phyloP scores from a whole-genome alignment of 2,329 filamentous ascomycete genomes.

The Microsporum canis region DNA sequence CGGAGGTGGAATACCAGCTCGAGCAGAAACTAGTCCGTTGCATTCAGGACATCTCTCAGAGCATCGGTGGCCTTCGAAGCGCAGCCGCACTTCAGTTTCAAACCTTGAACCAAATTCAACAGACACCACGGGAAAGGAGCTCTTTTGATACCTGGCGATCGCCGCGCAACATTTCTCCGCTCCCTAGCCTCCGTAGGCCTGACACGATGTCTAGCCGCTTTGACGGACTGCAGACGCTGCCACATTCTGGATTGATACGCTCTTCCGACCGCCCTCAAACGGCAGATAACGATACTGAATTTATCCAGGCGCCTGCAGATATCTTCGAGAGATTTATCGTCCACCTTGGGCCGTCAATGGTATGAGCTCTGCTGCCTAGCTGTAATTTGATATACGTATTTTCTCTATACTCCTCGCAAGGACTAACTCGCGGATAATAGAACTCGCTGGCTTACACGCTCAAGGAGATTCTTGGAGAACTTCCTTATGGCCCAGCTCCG shows the following conservation, averaged over 20 bases:
- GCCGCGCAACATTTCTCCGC: conserved; percentile 10
- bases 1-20: conserved; percentile 64
- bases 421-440: conserved; percentile 21
- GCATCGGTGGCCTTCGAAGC: conserved; percentile 79
- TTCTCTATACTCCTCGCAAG: neutral
- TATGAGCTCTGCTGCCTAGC: conserved; percentile 19
- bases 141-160: neutral
- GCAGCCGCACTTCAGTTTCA: conserved; percentile 83
- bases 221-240: neutral
- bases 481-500: conserved; percentile 63
- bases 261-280: neutral
- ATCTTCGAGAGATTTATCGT: conserved; percentile 88
- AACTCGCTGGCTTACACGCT: conserved; percentile 90
- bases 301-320: conserved; percentile 49
- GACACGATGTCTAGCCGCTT: neutral
- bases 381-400: neutral
- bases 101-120: conserved; percentile 54
- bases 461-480: conserved; percentile 74
- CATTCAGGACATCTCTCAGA: conserved; percentile 74
- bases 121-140: neutral
- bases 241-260: conserved; percentile 8
- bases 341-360: conserved; percentile 81
- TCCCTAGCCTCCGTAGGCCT: neutral
- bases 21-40: conserved; percentile 73
- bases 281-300: neutral